phyloP scores from a whole-genome alignment of 192 early-diverging fungal species.

The Pilaira anomala region DNA sequence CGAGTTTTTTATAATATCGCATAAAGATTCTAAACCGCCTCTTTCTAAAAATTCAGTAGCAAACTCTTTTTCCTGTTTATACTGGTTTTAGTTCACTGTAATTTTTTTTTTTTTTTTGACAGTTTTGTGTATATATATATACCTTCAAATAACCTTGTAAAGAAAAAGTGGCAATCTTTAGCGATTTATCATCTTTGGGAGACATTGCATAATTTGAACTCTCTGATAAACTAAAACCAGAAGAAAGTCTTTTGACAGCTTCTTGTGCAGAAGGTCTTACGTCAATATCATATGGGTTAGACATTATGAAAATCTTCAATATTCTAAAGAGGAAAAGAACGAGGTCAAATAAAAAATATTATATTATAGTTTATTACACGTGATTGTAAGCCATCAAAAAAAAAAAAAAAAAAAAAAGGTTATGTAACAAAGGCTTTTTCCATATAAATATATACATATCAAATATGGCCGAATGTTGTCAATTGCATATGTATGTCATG shows the following conservation, averaged over 20 bases:
- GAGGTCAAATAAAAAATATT: background rate
- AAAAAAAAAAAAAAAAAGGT: no score
- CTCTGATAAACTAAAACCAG: conserved; percentile 3
- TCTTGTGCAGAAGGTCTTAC: conserved; percentile 22
- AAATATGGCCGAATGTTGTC: no score
- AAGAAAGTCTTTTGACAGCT: conserved; percentile 29
- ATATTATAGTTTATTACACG: no score
- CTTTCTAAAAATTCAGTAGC: conserved; percentile 56
- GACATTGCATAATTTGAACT: background rate
- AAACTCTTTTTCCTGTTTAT: conserved; percentile 59
- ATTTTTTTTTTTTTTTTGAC: background rate
- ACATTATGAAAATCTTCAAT: conserved; percentile 4
- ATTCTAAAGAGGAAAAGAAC: background rate
- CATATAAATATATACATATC: no score
- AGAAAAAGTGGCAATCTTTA: conserved; percentile 60
- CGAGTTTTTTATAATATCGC: conserved; percentile 54
- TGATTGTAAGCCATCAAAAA: no score
- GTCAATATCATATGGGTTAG: conserved; percentile 15
- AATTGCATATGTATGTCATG: no score
- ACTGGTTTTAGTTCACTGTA: background rate
- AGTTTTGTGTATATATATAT: no score
- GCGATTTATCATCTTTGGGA: conserved; percentile 46
- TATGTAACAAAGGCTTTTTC: no score
- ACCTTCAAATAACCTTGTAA: conserved; percentile 63
- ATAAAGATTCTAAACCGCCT: conserved; percentile 54